Percentiles rank a stretch among this genome's conserved stretches.
Conservation (phyloP, 1,284 basidiomycete genomes). For the Caloboletus firmus region DNA sequence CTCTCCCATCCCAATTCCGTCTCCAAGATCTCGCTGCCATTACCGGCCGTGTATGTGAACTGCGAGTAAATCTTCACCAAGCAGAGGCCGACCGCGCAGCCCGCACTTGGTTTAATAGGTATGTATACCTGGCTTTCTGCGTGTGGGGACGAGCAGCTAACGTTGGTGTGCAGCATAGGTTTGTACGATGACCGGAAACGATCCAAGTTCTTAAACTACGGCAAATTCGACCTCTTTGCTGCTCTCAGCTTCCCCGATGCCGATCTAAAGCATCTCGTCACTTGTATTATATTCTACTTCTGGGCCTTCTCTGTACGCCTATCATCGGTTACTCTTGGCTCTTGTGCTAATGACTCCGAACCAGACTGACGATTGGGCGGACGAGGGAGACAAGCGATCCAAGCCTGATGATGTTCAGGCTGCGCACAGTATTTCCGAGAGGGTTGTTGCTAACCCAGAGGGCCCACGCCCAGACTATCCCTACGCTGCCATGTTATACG, state of each 20-base stretch:
- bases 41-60: constrained; percentile 39
- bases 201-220: constrained; percentile 38
- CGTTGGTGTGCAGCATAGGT: constrained; percentile 22
- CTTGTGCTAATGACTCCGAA: constrained; percentile 7
- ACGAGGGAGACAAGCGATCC: constrained; percentile 43
- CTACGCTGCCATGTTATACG: constrained; percentile 44
- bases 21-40: constrained; percentile 35
- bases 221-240: constrained; percentile 46
- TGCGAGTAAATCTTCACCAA: constrained; percentile 33
- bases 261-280: constrained; percentile 43
- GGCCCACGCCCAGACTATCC: constrained; percentile 38
- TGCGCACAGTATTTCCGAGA: constrained; percentile 39
- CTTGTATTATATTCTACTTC: constrained; percentile 46
- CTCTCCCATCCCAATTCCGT: constrained; percentile 35
- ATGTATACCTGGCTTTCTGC: background rate
- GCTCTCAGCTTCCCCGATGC: constrained; percentile 46
- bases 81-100: constrained; percentile 34
- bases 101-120: constrained; percentile 35
- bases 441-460: constrained; percentile 34
- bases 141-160: background rate
- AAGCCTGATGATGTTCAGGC: constrained; percentile 42
- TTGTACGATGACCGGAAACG: constrained; percentile 36
- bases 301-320: constrained; percentile 46
- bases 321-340: background rate
- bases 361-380: constrained; percentile 45